These are phyloP conservation scores for Chaetomium sp. DNA, from an alignment of 2,329 filamentous ascomycete species.

Conservation along the genomic window DNA sequence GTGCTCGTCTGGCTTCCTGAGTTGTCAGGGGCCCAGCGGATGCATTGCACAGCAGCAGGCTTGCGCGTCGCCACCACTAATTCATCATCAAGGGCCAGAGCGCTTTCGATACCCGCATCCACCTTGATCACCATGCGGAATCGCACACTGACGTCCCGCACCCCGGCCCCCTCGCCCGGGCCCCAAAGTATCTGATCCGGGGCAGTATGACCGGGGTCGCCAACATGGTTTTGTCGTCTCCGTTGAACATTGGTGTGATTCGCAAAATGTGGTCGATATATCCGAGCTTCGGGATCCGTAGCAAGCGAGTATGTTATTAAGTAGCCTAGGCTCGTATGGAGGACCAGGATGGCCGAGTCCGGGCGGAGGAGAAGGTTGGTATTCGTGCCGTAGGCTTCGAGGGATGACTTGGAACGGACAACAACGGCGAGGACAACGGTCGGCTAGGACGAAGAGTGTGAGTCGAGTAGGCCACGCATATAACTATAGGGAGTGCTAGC, in stretches of 20 bases:
- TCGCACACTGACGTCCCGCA: slow-evolving; percentile 79
- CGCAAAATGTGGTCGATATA: slow-evolving; percentile 78
- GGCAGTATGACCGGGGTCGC: slow-evolving; percentile 46
- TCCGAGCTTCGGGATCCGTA: slow-evolving; percentile 71
- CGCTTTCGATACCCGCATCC: slow-evolving; percentile 85
- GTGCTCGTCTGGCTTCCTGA: slow-evolving; percentile 81
- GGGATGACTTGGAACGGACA: slow-evolving; percentile 70
- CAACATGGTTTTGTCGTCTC: slow-evolving; percentile 55
- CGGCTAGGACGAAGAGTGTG: slow-evolving; percentile 48
- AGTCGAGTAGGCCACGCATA: slow-evolving; percentile 6
- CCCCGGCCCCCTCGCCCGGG: slow-evolving; percentile 73
- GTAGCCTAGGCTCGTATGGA: slow-evolving; percentile 79
- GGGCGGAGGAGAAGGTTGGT: slow-evolving; percentile 78
- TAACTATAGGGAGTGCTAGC: background rate
- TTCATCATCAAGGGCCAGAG: slow-evolving; percentile 85
- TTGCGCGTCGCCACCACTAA: slow-evolving; percentile 85
- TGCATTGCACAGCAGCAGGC: slow-evolving; percentile 92
- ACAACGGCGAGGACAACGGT: slow-evolving; percentile 82
- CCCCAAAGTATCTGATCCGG: slow-evolving; percentile 63
- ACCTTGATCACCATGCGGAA: slow-evolving; percentile 98
- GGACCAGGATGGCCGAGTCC: slow-evolving; percentile 85
- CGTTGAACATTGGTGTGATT: slow-evolving; percentile 59
- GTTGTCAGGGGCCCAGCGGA: slow-evolving; percentile 84
- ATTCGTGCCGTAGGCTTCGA: slow-evolving; percentile 79
- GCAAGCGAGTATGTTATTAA: slow-evolving; percentile 92